Conservation (phyloP, 2,329 filamentous ascomycete genomes). For the Elsinoe fawcettii region DNA sequence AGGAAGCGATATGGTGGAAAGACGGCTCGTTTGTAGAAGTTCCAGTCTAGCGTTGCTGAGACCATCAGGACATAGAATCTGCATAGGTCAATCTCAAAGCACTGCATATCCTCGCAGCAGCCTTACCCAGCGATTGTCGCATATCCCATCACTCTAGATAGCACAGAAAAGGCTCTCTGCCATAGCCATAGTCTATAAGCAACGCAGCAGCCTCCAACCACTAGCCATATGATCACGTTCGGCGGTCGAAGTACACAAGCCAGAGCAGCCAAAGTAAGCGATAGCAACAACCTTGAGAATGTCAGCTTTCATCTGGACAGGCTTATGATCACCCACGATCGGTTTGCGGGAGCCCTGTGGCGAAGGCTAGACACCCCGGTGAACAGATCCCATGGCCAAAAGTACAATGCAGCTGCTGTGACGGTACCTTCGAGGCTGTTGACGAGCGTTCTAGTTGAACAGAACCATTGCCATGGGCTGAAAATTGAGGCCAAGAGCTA, state of each 20-base stretch:
- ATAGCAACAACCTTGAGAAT: conserved; percentile 43
- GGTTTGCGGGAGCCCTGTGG: background rate
- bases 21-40: conserved; percentile 79
- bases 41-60: conserved; percentile 61
- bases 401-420: conserved; percentile 68
- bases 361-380: background rate
- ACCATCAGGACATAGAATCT: conserved; percentile 47
- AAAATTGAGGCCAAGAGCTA: conserved; percentile 63
- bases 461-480: conserved; percentile 96
- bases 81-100: background rate
- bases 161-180: conserved; percentile 51
- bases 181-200: conserved; percentile 49
- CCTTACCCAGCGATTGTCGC: conserved; percentile 5
- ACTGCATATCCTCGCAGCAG: background rate
- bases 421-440: conserved; percentile 90
- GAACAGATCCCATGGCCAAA: conserved; percentile 69
- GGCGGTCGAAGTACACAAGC: conserved; percentile 85
- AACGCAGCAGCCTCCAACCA: conserved; percentile 51
- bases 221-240: conserved; percentile 77
- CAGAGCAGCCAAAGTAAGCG: conserved; percentile 66
- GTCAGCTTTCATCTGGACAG: conserved; percentile 30
- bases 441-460: conserved; percentile 84
- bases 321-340: background rate
- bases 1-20: conserved; percentile 83
- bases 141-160: background rate